phyloP scores from a whole-genome alignment of 2,329 filamentous ascomycete species.

The Aspergillus puulaauensis region DNA sequence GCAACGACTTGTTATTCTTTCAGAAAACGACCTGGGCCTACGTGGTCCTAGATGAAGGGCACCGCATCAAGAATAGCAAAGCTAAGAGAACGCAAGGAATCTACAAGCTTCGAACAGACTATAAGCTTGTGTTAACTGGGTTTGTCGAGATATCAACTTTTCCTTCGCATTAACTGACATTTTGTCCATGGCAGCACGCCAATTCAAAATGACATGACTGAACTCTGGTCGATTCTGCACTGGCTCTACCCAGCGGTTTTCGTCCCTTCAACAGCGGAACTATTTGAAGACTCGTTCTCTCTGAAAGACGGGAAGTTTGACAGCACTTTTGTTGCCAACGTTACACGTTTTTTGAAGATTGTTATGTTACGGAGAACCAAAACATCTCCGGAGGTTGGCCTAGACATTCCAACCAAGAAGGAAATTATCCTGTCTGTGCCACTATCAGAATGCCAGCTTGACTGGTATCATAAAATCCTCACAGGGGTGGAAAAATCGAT shows the following conservation, averaged over 20 bases:
- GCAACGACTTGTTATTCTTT: slow-evolving; percentile 50
- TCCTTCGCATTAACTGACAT: not conserved
- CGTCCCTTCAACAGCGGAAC: slow-evolving; percentile 47
- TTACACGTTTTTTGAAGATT: slow-evolving; percentile 53
- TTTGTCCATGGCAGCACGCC: slow-evolving; percentile 43
- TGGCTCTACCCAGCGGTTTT: slow-evolving; percentile 63
- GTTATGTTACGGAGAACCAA: slow-evolving; percentile 63
- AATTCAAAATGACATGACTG: slow-evolving; percentile 58
- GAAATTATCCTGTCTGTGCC: slow-evolving; percentile 59
- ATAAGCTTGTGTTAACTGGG: slow-evolving; percentile 52
- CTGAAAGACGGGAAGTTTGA: slow-evolving; percentile 55
- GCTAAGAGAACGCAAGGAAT: slow-evolving; percentile 45
- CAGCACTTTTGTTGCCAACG: slow-evolving; percentile 52
- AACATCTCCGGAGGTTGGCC: slow-evolving; percentile 52
- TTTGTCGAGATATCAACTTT: not conserved
- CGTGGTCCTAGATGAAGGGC: slow-evolving; percentile 55
- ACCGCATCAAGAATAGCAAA: slow-evolving; percentile 52
- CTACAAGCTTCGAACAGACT: slow-evolving; percentile 47
- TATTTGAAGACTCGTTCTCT: slow-evolving; percentile 59
- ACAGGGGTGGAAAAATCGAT: slow-evolving; percentile 48
- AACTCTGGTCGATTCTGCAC: slow-evolving; percentile 58
- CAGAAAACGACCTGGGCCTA: slow-evolving; percentile 52
- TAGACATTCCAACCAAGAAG: slow-evolving; percentile 56
- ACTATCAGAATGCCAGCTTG: slow-evolving; percentile 57
- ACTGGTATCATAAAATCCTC: slow-evolving; percentile 59